These are phyloP conservation scores for Diaporthe sp. DNA, from an alignment of 2,329 filamentous ascomycete species.

Conservation along the genomic window DNA sequence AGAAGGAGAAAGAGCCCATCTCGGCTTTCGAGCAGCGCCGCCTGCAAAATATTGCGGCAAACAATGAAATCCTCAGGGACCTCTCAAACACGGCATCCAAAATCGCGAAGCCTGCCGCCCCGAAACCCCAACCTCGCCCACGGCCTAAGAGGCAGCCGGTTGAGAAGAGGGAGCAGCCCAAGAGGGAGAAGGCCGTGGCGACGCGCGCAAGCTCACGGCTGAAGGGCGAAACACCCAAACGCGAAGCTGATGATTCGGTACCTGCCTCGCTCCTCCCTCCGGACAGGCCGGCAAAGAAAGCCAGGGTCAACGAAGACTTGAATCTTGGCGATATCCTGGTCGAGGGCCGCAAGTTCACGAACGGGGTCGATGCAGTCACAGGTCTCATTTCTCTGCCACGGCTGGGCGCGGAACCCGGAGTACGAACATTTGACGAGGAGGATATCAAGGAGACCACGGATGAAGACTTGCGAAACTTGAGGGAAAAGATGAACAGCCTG, in stretches of 20 bases:
- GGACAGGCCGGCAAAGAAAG: constrained; percentile 65
- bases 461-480: constrained; percentile 78
- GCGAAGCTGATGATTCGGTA: constrained; percentile 52
- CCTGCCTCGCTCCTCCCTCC: constrained; percentile 34
- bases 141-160: constrained; percentile 53
- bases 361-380: constrained; percentile 75
- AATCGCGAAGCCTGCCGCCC: constrained; percentile 52
- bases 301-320: constrained; percentile 69
- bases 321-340: constrained; percentile 84
- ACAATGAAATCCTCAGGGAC: constrained; percentile 84
- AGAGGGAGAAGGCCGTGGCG: constrained; percentile 62
- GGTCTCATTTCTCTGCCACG: constrained; percentile 67
- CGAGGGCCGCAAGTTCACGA: constrained; percentile 82
- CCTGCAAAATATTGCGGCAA: constrained; percentile 88
- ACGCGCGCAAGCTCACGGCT: constrained; percentile 71
- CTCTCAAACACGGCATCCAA: constrained; percentile 80
- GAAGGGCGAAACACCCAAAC: constrained; percentile 67
- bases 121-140: constrained; percentile 44
- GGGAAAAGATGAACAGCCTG: constrained; percentile 83
- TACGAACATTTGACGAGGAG: constrained; percentile 88
- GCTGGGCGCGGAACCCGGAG: constrained; percentile 81
- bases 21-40: constrained; percentile 91
- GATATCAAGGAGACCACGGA: constrained; percentile 86
- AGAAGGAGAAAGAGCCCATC: constrained; percentile 65
- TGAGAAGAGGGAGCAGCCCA: constrained; percentile 59